phyloP scores from a whole-genome alignment of 441 rosid species.

The Rhodomyrtus psidioides region DNA sequence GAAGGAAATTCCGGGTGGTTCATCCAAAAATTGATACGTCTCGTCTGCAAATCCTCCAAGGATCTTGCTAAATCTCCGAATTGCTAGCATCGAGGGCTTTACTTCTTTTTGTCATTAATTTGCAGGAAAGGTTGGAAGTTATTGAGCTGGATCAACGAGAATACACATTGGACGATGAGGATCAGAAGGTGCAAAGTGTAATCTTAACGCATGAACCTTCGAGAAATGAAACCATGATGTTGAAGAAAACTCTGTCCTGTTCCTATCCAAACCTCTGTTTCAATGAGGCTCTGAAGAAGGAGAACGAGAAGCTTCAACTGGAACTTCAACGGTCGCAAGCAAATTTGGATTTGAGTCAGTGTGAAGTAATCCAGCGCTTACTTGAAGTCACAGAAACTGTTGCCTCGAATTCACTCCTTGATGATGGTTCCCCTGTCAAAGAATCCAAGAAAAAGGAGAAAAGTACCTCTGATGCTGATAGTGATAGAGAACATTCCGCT shows the following conservation, averaged over 20 bases:
- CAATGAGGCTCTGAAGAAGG: slow-evolving; percentile 63
- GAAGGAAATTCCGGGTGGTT: neutral
- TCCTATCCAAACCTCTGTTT: slow-evolving; percentile 78
- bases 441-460: slow-evolving; percentile 41
- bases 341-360: slow-evolving; percentile 53
- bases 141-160: slow-evolving; percentile 81
- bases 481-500: slow-evolving; percentile 32
- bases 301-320: slow-evolving; percentile 58
- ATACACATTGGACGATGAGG: slow-evolving; percentile 90
- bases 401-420: slow-evolving; percentile 32
- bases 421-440: slow-evolving; percentile 36
- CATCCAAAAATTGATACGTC: neutral
- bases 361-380: slow-evolving; percentile 75
- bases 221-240: slow-evolving; percentile 39
- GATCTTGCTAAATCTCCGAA: neutral
- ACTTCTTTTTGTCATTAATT: neutral
- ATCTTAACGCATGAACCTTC: slow-evolving; percentile 67
- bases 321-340: slow-evolving; percentile 76
- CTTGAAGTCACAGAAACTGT: slow-evolving; percentile 63
- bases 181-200: slow-evolving; percentile 67
- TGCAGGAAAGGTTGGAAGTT: slow-evolving; percentile 74
- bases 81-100: neutral
- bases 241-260: slow-evolving; percentile 76
- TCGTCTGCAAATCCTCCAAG: neutral
- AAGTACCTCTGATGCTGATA: slow-evolving; percentile 28